Evolutionary conservation across 2,329 filamentous ascomycete genomes (phyloP).

Genomic region (Coccinonectria pachysandricola): DNA sequence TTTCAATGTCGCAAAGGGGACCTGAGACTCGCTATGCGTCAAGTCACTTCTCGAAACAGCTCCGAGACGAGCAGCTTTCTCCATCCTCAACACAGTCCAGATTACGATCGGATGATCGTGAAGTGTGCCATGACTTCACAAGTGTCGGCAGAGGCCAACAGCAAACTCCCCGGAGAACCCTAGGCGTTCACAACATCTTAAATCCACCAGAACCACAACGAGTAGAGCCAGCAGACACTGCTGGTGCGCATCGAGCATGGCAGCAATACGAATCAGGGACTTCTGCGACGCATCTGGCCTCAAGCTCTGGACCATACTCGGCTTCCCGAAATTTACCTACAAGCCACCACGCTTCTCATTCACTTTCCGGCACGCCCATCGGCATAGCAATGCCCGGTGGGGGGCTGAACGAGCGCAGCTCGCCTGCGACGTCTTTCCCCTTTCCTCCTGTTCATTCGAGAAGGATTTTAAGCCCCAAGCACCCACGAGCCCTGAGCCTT

Average conservation of each 20-base stretch:
- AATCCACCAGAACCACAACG: slow-evolving; percentile 25
- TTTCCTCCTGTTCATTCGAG: slow-evolving; percentile 21
- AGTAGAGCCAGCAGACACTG: slow-evolving; percentile 9
- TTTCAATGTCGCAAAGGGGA: slow-evolving; percentile 55
- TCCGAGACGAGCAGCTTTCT: slow-evolving; percentile 23
- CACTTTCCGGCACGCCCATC: slow-evolving; percentile 25
- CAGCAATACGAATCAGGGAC: slow-evolving; percentile 12
- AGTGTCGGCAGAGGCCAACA: no score
- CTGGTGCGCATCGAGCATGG: no score
- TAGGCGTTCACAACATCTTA: slow-evolving; percentile 29
- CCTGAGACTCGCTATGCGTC: slow-evolving; percentile 46
- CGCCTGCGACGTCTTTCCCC: slow-evolving; percentile 21
- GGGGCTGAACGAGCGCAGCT: slow-evolving; percentile 24
- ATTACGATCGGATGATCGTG: slow-evolving; percentile 12
- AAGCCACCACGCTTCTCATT: slow-evolving; percentile 20
- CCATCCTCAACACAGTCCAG: slow-evolving; percentile 14
- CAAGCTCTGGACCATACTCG: slow-evolving; percentile 14
- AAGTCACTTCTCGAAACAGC: slow-evolving; percentile 37
- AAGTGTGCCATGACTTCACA: slow-evolving; percentile 14
- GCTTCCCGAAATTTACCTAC: slow-evolving; percentile 15
- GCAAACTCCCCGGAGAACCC: slow-evolving; percentile 15
- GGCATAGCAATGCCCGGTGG: slow-evolving; percentile 17
- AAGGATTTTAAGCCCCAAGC: slow-evolving; percentile 23
- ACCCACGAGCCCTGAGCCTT: slow-evolving; percentile 19
- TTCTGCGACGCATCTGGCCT: slow-evolving; percentile 7